Base-by-base conservation (phyloP, 208 protist genomes). In the Naegleria fowleri region DNA sequence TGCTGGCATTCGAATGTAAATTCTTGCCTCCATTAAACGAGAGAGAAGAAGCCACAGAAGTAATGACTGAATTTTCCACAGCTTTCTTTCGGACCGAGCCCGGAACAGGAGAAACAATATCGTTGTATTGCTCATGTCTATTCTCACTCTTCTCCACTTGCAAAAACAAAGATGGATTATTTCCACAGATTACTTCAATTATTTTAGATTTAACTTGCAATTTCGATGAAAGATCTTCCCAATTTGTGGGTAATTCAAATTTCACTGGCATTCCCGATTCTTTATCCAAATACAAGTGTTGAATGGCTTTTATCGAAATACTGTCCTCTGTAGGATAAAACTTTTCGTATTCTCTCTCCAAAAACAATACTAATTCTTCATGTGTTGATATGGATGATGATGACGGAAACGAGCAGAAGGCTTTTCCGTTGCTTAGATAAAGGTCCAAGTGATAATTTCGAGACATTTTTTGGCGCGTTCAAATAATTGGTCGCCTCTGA, bases 311-410 rank as follows among this genome's bases (percentile, higher is more conserved):
- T 15, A 79, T 79, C 7, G 16, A 11, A 36, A 79, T 33, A 79
- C 67, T 79, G 36, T 79, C 67, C 13, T 75, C 58, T 6, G 67
- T 36, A 2, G 67, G 67, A 79, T 79, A 79, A 9, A 36, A 79
- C 36, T 36, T 79, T 79, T 79, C 67, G 36, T 79, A 79, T 9
- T 79, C 67, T 79, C 67, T 79, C n/a, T 79, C 67, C 67, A 79
- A 36, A 33, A 79, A 79, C 16, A 36, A 36, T 79, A 36, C 9
- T 36, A 79, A 79, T 33, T 79, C 67, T 36, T 79, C 67, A 48
- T 48, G 43, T 36, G 0, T 79, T 79, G 67, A 36, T 79, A 13
- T 25, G 19, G n/a, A 0, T 29, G 67, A 76, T n/a, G 58, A 36
- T 11, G 67, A 36, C 9, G 67, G 67, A 33, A 79, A 79, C 5